Evolutionary conservation across 768 basidiomycete species (phyloP).

Genomic region (Xerocomus brunneocitrinus): DNA sequence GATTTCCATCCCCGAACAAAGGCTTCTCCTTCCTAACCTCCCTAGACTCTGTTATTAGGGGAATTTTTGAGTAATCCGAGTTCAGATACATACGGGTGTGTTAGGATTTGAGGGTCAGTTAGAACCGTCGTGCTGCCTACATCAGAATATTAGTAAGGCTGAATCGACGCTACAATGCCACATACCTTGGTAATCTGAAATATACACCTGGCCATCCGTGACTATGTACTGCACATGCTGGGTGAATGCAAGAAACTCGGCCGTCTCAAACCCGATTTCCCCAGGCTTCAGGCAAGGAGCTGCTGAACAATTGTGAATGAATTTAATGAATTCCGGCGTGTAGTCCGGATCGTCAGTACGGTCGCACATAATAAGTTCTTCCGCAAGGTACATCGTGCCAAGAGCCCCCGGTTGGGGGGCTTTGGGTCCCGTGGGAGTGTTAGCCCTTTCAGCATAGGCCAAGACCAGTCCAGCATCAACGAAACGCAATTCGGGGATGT

Average conservation of each 20-base stretch:
- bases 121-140: neutral
- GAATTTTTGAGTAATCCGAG: no score
- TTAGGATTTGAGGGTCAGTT: no score
- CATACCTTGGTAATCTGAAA: conserved; percentile 10
- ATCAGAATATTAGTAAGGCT: neutral
- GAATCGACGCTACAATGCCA: neutral
- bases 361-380: conserved; percentile 1
- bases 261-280: neutral
- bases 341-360: neutral
- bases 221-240: conserved; percentile 9
- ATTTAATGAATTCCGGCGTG: conserved; percentile 1
- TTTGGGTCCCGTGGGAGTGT: neutral
- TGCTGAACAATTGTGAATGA: conserved; percentile 1
- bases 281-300: neutral
- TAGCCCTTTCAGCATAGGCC: neutral
- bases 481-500: neutral
- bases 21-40: neutral
- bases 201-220: neutral
- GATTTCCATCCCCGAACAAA: neutral
- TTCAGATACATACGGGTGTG: neutral
- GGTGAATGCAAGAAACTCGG: conserved; percentile 2
- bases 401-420: neutral
- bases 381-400: neutral
- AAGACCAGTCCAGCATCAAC: neutral
- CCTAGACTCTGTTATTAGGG: neutral